Evolutionary conservation across 75 land plant species (phyloP).

Genomic region (Pseudotsuga menziesii): DNA sequence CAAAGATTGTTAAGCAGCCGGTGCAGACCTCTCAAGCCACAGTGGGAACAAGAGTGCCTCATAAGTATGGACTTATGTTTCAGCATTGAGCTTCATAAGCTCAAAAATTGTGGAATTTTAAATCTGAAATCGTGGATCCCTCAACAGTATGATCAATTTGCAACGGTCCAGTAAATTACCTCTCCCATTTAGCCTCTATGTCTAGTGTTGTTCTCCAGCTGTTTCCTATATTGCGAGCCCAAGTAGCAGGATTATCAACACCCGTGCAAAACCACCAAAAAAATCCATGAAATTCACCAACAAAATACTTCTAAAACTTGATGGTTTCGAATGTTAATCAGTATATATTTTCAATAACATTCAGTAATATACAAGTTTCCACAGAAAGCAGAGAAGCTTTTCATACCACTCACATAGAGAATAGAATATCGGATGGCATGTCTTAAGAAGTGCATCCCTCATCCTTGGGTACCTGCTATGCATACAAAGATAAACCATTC

Average conservation of each 20-base stretch:
- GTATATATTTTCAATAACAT: neutral
- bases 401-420: conserved; percentile 93
- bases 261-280: conserved; percentile 41
- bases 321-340: neutral
- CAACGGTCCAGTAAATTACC: conserved; percentile 30
- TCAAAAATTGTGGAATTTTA: neutral
- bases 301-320: neutral
- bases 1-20: too few species aligned
- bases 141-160: neutral
- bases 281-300: neutral
- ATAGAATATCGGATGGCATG: conserved; percentile 72
- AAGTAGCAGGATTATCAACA: conserved; percentile 61
- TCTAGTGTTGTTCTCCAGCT: conserved; percentile 95
- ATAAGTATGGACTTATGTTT: too few species aligned
- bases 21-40: too few species aligned
- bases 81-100: too few species aligned
- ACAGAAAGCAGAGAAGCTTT: neutral
- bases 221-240: conserved; percentile 69
- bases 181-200: conserved; percentile 74
- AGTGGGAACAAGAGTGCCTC: too few species aligned
- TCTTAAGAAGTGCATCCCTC: conserved; percentile 61
- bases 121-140: neutral
- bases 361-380: neutral
- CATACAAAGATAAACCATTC: neutral
- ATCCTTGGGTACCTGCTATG: conserved; percentile 62